Conservation (phyloP, 2,329 filamentous ascomycete species). For the Alternaria tenuissima region DNA sequence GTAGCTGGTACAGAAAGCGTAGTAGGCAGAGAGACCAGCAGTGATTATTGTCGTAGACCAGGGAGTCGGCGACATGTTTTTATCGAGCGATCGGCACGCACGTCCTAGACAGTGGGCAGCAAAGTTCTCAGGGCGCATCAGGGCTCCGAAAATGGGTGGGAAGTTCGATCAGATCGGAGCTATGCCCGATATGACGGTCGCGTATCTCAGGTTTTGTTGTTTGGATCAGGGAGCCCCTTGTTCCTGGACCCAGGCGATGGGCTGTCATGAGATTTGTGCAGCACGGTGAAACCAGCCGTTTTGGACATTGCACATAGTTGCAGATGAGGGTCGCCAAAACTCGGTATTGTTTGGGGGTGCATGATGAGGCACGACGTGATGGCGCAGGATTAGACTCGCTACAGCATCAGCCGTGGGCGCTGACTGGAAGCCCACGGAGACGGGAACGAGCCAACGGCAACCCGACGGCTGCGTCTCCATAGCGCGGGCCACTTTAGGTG, state of each 20-base stretch:
- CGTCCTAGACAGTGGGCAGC: slow-evolving; percentile 1
- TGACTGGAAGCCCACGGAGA: background rate
- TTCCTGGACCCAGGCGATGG: background rate
- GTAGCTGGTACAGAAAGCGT: background rate
- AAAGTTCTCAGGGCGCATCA: slow-evolving; percentile 8
- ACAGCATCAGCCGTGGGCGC: background rate
- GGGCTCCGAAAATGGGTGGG: slow-evolving; percentile 1
- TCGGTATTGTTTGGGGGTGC: background rate
- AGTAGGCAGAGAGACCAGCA: background rate
- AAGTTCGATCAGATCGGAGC: slow-evolving; percentile 21
- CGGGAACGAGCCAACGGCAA: slow-evolving; percentile 9
- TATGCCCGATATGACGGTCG: slow-evolving; percentile 20
- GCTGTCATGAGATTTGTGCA: slow-evolving; percentile 9
- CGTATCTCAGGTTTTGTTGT: slow-evolving; percentile 18
- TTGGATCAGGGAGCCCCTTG: slow-evolving; percentile 9
- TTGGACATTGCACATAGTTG: slow-evolving; percentile 3
- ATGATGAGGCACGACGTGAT: background rate
- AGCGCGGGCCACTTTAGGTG: slow-evolving; percentile 1
- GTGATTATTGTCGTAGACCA: background rate
- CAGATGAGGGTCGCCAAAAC: background rate
- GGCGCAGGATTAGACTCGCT: slow-evolving; percentile 3
- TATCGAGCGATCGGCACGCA: slow-evolving; percentile 11
- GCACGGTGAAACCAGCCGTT: slow-evolving; percentile 6
- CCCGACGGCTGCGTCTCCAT: slow-evolving; percentile 3
- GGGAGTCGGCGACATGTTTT: slow-evolving; percentile 12